Base-by-base conservation (phyloP, 495 filamentous ascomycete genomes). In the Daldinia vernicosa region DNA sequence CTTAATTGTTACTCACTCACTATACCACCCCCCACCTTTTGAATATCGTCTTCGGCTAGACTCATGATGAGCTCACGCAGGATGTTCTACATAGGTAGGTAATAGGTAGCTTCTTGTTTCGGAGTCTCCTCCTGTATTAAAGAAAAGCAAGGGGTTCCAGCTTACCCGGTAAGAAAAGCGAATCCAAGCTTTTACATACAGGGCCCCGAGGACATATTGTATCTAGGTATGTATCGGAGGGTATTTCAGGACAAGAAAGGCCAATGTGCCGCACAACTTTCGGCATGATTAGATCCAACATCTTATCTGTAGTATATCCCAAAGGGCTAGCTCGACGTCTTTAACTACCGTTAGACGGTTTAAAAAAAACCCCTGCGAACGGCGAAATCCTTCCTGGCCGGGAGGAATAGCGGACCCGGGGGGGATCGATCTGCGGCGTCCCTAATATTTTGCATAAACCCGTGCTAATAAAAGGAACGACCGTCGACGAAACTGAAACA, bases 1-100 rank as follows among this genome's bases (percentile, higher is more conserved):
- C 26, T 47, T 24, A 52, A 22, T 15, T 12, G 26, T 30, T 28
- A n/a, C 40, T 57, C n/a, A 58, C 54, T n/a, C 35, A 24, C 9
- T 47, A 47, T 47, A 60, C 53, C 60, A 66, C 70, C 65, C 70
- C 65, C 66, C 70, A 67, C 63, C 17, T 24, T 28, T 40, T 32
- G 27, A 61, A 35, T 60, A 51, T 64, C 64, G 15, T 19, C 54
- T 60, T 57, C 35, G 45, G 27, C 45, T 57, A 37, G 39, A 27
- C n/a, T 32, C 60, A 40, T 63, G 37, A 63, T 54, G 43, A 60
- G 69, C 35, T 47, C 17, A 24, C 9, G 22, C 24, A 47, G 43
- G 9, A 12, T 47, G 24, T 47, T 47, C 19, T 47, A 12, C 43
- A 22, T 22, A 5, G 6, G 14, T n/a, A 40, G 32, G 1, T 11